phyloP scores from a whole-genome alignment of 768 basidiomycete genomes.

The Calocybe gangraenosa region DNA sequence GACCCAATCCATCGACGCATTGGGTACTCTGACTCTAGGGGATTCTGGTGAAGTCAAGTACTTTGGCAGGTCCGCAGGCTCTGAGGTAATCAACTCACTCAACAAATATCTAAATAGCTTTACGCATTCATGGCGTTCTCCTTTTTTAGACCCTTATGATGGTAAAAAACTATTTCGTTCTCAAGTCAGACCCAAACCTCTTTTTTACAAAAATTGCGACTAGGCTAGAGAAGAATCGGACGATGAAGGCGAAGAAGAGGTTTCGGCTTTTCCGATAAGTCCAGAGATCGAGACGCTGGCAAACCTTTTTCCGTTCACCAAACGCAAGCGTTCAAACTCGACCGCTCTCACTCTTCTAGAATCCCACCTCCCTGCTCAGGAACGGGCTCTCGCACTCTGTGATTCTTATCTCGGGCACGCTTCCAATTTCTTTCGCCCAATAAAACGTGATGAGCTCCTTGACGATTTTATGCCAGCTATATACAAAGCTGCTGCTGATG shows the following conservation, averaged over 20 bases:
- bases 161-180: slow-evolving; percentile 16
- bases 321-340: slow-evolving; percentile 24
- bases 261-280: slow-evolving; percentile 14
- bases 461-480: slow-evolving; percentile 34
- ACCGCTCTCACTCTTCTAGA: slow-evolving; percentile 31
- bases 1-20: slow-evolving; percentile 42
- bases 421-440: slow-evolving; percentile 45
- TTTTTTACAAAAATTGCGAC: neutral
- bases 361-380: slow-evolving; percentile 39
- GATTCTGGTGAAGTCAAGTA: slow-evolving; percentile 60
- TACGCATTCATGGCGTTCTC: neutral
- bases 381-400: slow-evolving; percentile 35
- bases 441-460: slow-evolving; percentile 44
- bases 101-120: neutral
- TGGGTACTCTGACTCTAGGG: slow-evolving; percentile 61
- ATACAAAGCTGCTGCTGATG: slow-evolving; percentile 26
- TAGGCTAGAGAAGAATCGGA: slow-evolving; percentile 26
- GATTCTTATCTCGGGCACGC: slow-evolving; percentile 43
- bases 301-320: slow-evolving; percentile 38
- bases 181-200: neutral
- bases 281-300: slow-evolving; percentile 32
- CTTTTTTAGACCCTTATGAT: slow-evolving; percentile 36
- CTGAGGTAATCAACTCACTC: slow-evolving; percentile 44
- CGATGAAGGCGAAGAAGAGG: slow-evolving; percentile 22
- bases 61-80: slow-evolving; percentile 60